These are phyloP conservation scores for Punctularia strigosozonata DNA, from an alignment of 768 basidiomycete genomes.

Conservation along the genomic window DNA sequence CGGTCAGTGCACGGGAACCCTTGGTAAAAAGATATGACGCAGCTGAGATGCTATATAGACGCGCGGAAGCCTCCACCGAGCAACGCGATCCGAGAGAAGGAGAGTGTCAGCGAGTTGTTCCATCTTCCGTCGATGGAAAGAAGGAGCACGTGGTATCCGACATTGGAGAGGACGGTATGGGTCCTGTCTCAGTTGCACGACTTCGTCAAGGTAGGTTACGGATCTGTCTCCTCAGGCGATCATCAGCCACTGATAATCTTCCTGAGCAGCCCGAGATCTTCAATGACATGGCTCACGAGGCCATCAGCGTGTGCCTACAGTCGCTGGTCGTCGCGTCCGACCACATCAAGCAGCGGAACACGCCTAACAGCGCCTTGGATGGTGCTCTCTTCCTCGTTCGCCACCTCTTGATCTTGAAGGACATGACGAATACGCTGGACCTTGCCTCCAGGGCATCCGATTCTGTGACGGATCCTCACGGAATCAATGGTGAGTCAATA, in stretches of 20 bases:
- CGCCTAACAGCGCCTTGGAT: constrained; percentile 34
- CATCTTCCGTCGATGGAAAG: constrained; percentile 58
- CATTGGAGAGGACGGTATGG: constrained; percentile 81
- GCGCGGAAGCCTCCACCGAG: constrained; percentile 33
- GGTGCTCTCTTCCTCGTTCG: constrained; percentile 81
- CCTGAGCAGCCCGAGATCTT: constrained; percentile 76
- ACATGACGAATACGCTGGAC: constrained; percentile 71
- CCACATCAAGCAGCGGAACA: constrained; percentile 40
- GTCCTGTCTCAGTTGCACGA: constrained; percentile 82
- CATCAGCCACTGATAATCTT: too few species aligned
- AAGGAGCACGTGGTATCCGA: constrained; percentile 88
- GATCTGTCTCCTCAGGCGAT: too few species aligned
- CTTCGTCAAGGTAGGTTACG: constrained; percentile 69
- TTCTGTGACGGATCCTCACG: too few species aligned
- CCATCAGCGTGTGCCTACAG: constrained; percentile 68
- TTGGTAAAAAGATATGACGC: too few species aligned
- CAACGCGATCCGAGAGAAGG: constrained; percentile 50
- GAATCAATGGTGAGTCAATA: background rate
- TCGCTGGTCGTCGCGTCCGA: constrained; percentile 69
- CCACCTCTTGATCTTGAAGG: constrained; percentile 85
- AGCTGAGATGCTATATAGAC: too few species aligned
- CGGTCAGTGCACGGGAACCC: too few species aligned
- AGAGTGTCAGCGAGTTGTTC: constrained; percentile 59
- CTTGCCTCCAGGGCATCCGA: constrained; percentile 35
- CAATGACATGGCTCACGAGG: constrained; percentile 93